phyloP scores from a whole-genome alignment of 108 stramenopile species.

The Pseudonitzschia multistriata region DNA sequence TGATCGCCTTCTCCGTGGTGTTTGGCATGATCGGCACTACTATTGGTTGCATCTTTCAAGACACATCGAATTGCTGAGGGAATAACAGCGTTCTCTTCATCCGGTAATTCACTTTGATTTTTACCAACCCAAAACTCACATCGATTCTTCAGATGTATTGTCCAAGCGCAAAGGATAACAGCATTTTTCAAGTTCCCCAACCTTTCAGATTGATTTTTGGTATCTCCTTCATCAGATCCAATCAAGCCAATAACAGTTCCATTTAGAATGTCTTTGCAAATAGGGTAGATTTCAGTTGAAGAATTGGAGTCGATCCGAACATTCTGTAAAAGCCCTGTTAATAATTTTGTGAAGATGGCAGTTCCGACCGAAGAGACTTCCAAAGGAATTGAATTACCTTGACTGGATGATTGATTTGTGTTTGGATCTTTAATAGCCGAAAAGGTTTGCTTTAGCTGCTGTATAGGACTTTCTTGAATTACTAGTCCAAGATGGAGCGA shows the following conservation, averaged over 20 bases:
- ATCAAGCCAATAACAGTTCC: constrained; percentile 16
- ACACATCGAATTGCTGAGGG: constrained; percentile 3
- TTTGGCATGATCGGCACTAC: background rate
- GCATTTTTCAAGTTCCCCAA: background rate
- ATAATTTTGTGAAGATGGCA: background rate
- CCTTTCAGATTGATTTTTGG: background rate
- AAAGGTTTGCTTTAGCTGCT: constrained; percentile 40
- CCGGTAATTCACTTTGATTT: background rate
- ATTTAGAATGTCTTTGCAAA: constrained; percentile 27
- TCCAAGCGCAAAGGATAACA: constrained; percentile 32
- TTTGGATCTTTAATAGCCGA: constrained; percentile 46
- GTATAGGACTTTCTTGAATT: constrained; percentile 34
- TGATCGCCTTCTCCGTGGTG: background rate
- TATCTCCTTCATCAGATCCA: background rate
- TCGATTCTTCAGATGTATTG: constrained; percentile 36
- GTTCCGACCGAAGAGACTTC: constrained; percentile 3
- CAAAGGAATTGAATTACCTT: background rate
- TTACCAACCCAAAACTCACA: constrained; percentile 43
- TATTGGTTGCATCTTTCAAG: constrained; percentile 11
- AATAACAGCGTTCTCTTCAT: background rate
- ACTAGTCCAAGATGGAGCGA: constrained; percentile 16
- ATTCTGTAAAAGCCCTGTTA: constrained; percentile 16
- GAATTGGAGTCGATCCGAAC: constrained; percentile 32
- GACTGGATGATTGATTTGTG: background rate
- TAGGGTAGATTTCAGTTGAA: constrained; percentile 18